Evolutionary conservation across 2,329 filamentous ascomycete species (phyloP).

Genomic region (Colletotrichum sp.): DNA sequence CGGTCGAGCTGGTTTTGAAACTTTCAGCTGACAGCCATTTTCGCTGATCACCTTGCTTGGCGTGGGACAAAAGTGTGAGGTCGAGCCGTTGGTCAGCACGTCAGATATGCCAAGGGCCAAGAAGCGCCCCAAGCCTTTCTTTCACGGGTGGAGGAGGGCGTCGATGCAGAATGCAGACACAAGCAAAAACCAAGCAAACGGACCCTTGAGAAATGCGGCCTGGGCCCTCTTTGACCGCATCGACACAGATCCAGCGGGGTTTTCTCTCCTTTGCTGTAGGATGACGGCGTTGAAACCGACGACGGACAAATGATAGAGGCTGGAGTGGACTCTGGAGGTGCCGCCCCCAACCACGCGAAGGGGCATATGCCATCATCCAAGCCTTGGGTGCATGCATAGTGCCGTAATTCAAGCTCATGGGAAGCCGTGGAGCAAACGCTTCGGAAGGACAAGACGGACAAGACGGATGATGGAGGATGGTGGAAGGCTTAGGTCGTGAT

Average conservation of each 20-base stretch:
- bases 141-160: constrained; percentile 4
- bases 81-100: background rate
- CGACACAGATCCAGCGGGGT: background rate
- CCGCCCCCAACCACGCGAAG: background rate
- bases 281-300: constrained; percentile 4
- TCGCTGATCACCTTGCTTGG: background rate
- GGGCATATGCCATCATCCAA: constrained; percentile 17
- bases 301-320: background rate
- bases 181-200: background rate
- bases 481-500: constrained; percentile 2
- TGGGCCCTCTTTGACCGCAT: background rate
- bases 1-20: background rate
- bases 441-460: background rate
- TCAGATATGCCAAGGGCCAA: constrained; percentile 13
- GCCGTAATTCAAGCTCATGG: constrained; percentile 16
- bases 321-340: background rate
- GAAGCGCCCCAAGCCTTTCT: background rate
- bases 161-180: background rate
- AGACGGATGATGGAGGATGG: constrained; percentile 7
- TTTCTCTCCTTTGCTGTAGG: background rate
- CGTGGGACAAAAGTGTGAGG: background rate
- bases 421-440: background rate
- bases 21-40: background rate
- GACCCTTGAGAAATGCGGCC: background rate
- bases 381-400: constrained; percentile 12